Percentiles rank a stretch among this genome's conserved stretches.
Conservation (phyloP, 1,284 basidiomycete genomes). For the Fistulina hepatica region DNA sequence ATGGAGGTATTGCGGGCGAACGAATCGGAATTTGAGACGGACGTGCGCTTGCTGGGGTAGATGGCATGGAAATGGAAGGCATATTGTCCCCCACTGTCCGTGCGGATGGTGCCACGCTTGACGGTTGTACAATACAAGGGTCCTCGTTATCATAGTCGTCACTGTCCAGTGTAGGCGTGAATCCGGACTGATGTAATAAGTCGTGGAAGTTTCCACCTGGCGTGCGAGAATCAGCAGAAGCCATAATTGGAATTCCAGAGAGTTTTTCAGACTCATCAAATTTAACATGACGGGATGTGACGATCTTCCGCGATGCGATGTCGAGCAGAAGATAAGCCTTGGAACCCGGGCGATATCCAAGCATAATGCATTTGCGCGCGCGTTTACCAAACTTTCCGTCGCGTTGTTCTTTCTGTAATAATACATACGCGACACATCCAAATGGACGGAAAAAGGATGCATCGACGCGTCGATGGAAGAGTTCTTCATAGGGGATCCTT, state of each 20-base stretch:
- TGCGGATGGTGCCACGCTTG: too few species aligned
- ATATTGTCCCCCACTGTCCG: too few species aligned
- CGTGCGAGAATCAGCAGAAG: too few species aligned
- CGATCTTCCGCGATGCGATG: slow-evolving; percentile 7
- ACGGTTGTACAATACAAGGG: not conserved
- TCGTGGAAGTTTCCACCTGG: too few species aligned
- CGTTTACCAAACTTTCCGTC: slow-evolving; percentile 6
- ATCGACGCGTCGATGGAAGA: slow-evolving; percentile 7
- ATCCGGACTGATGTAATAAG: too few species aligned
- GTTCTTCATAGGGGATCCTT: slow-evolving; percentile 2
- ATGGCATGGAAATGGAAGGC: too few species aligned
- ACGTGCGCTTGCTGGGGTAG: too few species aligned
- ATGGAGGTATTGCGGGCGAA: too few species aligned
- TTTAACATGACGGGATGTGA: slow-evolving; percentile 15
- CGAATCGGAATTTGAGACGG: too few species aligned
- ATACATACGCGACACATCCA: slow-evolving; percentile 7
- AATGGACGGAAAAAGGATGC: slow-evolving; percentile 3
- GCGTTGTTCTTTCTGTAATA: slow-evolving; percentile 5
- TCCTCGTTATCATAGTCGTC: not conserved
- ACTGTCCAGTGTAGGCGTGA: not conserved
- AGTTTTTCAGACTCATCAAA: slow-evolving; percentile 19
- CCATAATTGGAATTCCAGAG: too few species aligned
- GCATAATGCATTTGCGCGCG: slow-evolving; percentile 1
- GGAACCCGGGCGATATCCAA: slow-evolving; percentile 5
- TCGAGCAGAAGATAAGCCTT: slow-evolving; percentile 14